phyloP scores from a whole-genome alignment of 192 early-diverging fungal genomes.

The Allomyces macrogynus region DNA sequence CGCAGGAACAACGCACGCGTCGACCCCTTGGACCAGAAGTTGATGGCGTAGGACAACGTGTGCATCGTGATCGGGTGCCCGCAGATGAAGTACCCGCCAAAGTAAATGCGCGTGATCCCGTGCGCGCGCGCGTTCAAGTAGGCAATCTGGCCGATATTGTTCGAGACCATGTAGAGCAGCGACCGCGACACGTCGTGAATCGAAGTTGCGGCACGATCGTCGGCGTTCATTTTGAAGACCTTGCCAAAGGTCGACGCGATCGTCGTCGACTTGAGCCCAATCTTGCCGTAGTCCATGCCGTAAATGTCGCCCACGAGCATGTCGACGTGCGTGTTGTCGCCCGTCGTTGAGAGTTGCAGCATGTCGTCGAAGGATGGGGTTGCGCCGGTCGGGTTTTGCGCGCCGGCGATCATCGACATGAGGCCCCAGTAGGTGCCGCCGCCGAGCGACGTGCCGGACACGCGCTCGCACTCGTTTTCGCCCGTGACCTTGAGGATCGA shows the following conservation, averaged over 20 bases:
- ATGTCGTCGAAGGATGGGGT: conserved; percentile 22
- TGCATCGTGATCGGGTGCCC: conserved; percentile 96
- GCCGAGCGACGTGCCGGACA: conserved; percentile 73
- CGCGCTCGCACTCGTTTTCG: conserved; percentile 64
- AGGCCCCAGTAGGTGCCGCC: conserved; percentile 95
- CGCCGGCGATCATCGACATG: conserved; percentile 66
- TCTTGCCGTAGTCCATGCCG: conserved; percentile 66
- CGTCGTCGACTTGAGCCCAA: conserved; percentile 79
- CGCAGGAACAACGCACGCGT: conserved; percentile 87
- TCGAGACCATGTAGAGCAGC: conserved; percentile 77
- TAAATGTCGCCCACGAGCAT: conserved; percentile 93
- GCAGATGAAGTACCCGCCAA: conserved; percentile 93
- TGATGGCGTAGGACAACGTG: conserved; percentile 85
- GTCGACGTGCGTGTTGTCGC: conserved; percentile 78
- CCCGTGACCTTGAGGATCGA: conserved; percentile 82
- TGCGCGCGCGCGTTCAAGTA: conserved; percentile 89
- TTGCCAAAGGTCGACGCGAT: conserved; percentile 93
- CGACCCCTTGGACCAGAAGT: conserved; percentile 90
- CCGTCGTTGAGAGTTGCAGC: conserved; percentile 65
- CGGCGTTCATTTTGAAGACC: conserved; percentile 70
- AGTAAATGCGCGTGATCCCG: conserved; percentile 75
- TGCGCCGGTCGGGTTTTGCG: conserved; percentile 64
- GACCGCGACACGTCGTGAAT: conserved; percentile 70
- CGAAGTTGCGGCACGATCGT: conserved; percentile 34
- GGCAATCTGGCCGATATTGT: conserved; percentile 98